Percentiles rank a stretch among this genome's conserved stretches.
These are phyloP conservation scores for Priceomyces haplophilus DNA, from an alignment of 805 yeast species.

Conservation along the genomic window DNA sequence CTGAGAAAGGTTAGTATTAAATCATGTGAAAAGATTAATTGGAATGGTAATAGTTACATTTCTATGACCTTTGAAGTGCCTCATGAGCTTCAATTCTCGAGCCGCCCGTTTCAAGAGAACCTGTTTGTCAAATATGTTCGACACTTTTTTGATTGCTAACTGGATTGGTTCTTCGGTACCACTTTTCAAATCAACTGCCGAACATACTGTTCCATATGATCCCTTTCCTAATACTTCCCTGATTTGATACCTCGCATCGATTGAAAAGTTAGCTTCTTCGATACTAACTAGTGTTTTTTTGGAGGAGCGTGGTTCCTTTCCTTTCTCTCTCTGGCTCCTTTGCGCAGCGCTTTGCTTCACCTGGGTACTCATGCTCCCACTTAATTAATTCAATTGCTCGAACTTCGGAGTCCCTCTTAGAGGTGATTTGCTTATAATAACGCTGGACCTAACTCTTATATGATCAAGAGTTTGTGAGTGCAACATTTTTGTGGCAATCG, in stretches of 20 bases:
- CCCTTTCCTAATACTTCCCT: conserved; percentile 71
- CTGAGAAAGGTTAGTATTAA: conserved; percentile 24
- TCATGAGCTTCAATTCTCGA: conserved; percentile 78
- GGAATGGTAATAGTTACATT: conserved; percentile 41
- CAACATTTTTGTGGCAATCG: conserved; percentile 1
- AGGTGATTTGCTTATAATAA: neutral
- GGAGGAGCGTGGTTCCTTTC: neutral
- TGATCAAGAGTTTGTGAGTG: neutral
- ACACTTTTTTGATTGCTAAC: conserved; percentile 80
- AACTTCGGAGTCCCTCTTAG: neutral
- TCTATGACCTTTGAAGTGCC: conserved; percentile 79
- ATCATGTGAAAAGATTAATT: neutral
- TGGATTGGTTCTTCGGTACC: conserved; percentile 16
- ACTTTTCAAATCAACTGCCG: conserved; percentile 56
- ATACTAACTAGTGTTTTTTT: neutral
- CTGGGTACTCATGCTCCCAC: conserved; percentile 7
- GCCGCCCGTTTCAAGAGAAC: conserved; percentile 74
- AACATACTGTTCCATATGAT: conserved; percentile 82
- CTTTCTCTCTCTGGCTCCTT: neutral
- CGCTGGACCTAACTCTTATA: neutral
- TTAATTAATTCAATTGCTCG: neutral
- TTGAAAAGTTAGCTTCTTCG: conserved; percentile 57
- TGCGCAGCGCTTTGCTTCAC: neutral
- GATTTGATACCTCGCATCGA: conserved; percentile 60
- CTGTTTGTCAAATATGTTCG: conserved; percentile 63